Evolutionary conservation across 1,284 basidiomycete genomes (phyloP), one percentile per base, ranked within the genome.

Genomic region (Volvariella volvacea): DNA sequence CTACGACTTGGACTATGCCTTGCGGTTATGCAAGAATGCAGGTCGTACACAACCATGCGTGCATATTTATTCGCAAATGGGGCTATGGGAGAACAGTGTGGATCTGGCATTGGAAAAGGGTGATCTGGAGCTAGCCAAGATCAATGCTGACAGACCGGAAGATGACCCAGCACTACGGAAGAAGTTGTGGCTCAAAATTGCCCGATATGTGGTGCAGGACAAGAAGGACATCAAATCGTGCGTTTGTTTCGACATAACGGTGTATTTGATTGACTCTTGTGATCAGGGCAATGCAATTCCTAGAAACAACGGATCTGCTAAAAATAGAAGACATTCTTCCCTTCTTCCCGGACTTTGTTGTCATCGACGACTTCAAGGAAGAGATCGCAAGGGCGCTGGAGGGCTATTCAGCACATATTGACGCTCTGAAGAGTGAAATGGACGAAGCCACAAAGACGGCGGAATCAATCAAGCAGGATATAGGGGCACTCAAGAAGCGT

Each of bases 341-440:
- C 2, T 99, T 98, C 81, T 99, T 99, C 81, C 95, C 96, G 2
- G 95, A 99, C 66, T 99, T 99, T 64, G 92, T 95, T 10, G 92
- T 99, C 51, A 98, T 99, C 55, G 96, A 99, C 62, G 94, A 98
- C 60, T 99, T 99, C 78, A 99, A 99, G 64, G 90, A 95, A 55
- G 94, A 99, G 66, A 99, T 99, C 53, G 96, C 95, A 51, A 83
- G 85, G 47, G 96, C 96, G 0, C 71, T 99, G 48, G 96, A 99
- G 62, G 86, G 88, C 3, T 99, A 99, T 60, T 91, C 92, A 30
- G 76, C 84, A 6, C 88, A 92, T 54, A 99, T 99, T 46, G 92
- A 95, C 51, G 70, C 73, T 36, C 76, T 99, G 50, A 96, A 95
- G 65, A 77, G 69, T 39, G 95, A 98, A 57, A 99, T 99, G 96